A percentile compares a stretch with the other conserved stretches of the same genome.
Evolutionary conservation across 495 filamentous ascomycete species (phyloP).

Genomic region (Penicillium pulvis): DNA sequence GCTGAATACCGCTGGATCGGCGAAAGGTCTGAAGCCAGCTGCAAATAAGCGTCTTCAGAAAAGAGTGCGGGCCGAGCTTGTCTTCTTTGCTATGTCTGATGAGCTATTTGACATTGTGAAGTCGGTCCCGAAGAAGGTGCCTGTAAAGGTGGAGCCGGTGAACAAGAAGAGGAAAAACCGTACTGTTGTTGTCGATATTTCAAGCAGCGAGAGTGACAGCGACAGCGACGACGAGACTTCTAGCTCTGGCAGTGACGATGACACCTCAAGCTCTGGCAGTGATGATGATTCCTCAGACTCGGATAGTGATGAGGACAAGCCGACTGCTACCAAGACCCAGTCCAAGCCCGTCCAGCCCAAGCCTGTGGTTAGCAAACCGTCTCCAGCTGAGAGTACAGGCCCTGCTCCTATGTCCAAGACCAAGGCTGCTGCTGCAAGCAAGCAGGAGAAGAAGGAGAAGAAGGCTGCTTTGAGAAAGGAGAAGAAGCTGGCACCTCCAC

Average conservation of each 20-base stretch:
- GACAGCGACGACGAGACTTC: constrained; percentile 42
- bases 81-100: constrained; percentile 45
- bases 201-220: constrained; percentile 29
- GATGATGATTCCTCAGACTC: constrained; percentile 14
- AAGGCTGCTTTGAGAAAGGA: constrained; percentile 13
- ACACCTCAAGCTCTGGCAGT: constrained; percentile 22
- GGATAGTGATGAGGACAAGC: constrained; percentile 31
- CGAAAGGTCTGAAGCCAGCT: constrained; percentile 44
- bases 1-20: constrained; percentile 32
- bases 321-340: background rate
- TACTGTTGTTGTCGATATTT: constrained; percentile 48
- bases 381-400: background rate
- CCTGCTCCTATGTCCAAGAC: background rate
- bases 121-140: constrained; percentile 34
- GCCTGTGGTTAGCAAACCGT: background rate
- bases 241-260: constrained; percentile 19
- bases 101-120: constrained; percentile 35
- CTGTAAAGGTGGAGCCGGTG: constrained; percentile 36
- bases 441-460: constrained; percentile 11
- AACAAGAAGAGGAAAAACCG: constrained; percentile 62
- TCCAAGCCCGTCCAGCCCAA: background rate
- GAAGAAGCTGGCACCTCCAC: constrained; percentile 9
- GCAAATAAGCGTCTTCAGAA: constrained; percentile 41
- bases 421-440: constrained; percentile 5
- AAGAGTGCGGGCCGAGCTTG: constrained; percentile 48